Evolutionary conservation across 352 stramenopile genomes (phyloP).

Genomic region (Phytophthora sansomeana): DNA sequence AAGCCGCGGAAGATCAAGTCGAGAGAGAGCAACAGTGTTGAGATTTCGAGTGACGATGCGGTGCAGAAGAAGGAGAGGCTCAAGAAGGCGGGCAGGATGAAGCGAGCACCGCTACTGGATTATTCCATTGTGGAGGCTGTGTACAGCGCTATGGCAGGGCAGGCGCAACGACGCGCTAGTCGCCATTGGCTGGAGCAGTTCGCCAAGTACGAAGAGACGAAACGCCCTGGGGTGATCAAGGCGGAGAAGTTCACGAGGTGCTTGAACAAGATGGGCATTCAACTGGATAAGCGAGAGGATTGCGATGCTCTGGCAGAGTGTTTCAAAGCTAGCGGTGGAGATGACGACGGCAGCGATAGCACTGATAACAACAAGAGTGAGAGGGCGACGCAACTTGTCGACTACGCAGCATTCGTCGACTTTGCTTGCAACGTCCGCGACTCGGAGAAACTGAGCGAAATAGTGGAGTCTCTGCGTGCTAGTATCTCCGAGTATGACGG

Average conservation of each 20-base stretch:
- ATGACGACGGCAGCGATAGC: slow-evolving; percentile 13
- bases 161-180: slow-evolving; percentile 49
- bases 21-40: slow-evolving; percentile 3
- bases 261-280: slow-evolving; percentile 59
- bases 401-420: slow-evolving; percentile 69
- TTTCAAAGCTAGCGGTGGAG: slow-evolving; percentile 32
- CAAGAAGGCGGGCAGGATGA: slow-evolving; percentile 53
- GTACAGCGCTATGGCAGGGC: slow-evolving; percentile 57
- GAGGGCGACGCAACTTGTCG: slow-evolving; percentile 36
- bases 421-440: slow-evolving; percentile 75
- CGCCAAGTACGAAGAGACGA: slow-evolving; percentile 54
- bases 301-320: slow-evolving; percentile 48
- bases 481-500: slow-evolving; percentile 62
- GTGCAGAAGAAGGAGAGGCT: slow-evolving; percentile 33
- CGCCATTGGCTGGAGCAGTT: slow-evolving; percentile 58
- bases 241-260: slow-evolving; percentile 64
- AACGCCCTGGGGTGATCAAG: slow-evolving; percentile 40
- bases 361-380: slow-evolving; percentile 18
- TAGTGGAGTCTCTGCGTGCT: slow-evolving; percentile 54
- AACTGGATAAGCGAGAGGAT: slow-evolving; percentile 48
- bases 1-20: slow-evolving; percentile 9
- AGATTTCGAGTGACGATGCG: slow-evolving; percentile 16
- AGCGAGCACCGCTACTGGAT: slow-evolving; percentile 61
- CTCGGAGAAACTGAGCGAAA: slow-evolving; percentile 64
- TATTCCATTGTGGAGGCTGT: slow-evolving; percentile 54